Evolutionary conservation across 1,284 basidiomycete genomes (phyloP).

Genomic region (Anthracocystis panici-leucophaei): DNA sequence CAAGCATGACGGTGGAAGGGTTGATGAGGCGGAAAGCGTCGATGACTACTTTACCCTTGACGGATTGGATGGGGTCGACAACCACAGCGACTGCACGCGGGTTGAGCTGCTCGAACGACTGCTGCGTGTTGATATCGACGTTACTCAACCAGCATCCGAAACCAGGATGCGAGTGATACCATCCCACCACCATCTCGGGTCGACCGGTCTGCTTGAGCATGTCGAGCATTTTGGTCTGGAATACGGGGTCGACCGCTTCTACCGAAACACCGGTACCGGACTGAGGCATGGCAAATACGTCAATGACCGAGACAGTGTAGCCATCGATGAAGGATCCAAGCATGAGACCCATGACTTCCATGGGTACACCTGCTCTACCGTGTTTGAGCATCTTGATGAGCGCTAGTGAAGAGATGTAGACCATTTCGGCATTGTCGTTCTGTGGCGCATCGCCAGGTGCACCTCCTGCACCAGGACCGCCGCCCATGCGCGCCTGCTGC

Average conservation of each 20-base stretch:
- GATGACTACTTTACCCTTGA: conserved; percentile 91
- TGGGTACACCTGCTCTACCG: conserved; percentile 96
- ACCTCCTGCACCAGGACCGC: conserved; percentile 37
- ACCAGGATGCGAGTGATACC: conserved; percentile 99
- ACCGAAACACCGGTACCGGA: conserved; percentile 98
- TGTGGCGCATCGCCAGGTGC: conserved; percentile 69
- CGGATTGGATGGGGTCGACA: conserved; percentile 98
- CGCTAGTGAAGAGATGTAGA: conserved; percentile 68
- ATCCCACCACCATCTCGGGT: conserved; percentile 98
- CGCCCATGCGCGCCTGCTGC: conserved; percentile 63
- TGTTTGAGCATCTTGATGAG: conserved; percentile 91
- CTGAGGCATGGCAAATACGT: conserved; percentile 99
- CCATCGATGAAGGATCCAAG: conserved; percentile 99
- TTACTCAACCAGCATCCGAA: conserved; percentile 99
- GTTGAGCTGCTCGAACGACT: conserved; percentile 98
- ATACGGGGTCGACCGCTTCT: conserved; percentile 98
- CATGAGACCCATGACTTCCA: conserved; percentile 99
- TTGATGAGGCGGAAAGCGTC: conserved; percentile 88
- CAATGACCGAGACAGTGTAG: conserved; percentile 86
- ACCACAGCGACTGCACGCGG: conserved; percentile 96
- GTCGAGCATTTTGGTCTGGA: conserved; percentile 98
- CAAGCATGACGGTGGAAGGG: conserved; percentile 74
- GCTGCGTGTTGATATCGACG: conserved; percentile 99
- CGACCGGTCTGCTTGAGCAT: conserved; percentile 99
- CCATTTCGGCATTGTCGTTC: conserved; percentile 69